A percentile compares a stretch with the other conserved stretches of the same genome.
phyloP scores from a whole-genome alignment of 495 filamentous ascomycete species.

The Friedmanniomyces simplex region DNA sequence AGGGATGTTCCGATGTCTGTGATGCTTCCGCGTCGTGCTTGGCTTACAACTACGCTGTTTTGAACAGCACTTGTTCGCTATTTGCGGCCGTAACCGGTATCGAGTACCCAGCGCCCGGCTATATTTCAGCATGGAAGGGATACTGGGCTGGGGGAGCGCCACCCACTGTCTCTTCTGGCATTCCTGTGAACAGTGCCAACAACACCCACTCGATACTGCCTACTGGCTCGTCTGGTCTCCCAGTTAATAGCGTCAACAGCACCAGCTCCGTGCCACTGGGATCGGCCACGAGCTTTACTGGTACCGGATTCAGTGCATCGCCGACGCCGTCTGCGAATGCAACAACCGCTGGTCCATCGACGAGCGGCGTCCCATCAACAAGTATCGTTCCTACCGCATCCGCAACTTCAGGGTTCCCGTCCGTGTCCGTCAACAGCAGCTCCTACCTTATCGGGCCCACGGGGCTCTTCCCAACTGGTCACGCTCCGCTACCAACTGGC shows the following conservation, averaged over 20 bases:
- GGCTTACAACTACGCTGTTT: conserved; percentile 5
- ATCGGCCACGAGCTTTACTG: neutral
- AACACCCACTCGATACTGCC: neutral
- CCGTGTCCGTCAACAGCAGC: neutral
- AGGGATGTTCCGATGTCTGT: neutral
- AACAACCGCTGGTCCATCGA: neutral
- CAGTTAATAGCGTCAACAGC: neutral
- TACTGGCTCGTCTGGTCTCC: neutral
- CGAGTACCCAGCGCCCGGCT: neutral
- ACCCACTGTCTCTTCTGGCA: neutral
- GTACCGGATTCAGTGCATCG: neutral
- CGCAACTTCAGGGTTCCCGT: neutral
- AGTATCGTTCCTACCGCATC: neutral
- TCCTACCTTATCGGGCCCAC: neutral
- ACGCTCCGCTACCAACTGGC: neutral
- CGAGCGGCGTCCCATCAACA: neutral
- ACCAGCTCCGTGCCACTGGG: neutral
- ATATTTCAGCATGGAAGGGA: neutral
- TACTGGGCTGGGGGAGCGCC: conserved; percentile 1
- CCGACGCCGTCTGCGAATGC: neutral
- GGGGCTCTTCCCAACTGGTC: neutral
- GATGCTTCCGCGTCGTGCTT: conserved; percentile 1
- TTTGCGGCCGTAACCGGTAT: conserved; percentile 3
- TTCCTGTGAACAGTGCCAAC: neutral
- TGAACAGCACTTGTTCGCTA: neutral